Conservation (phyloP, 1,284 basidiomycete genomes). For the Ustilago xerochloae region DNA sequence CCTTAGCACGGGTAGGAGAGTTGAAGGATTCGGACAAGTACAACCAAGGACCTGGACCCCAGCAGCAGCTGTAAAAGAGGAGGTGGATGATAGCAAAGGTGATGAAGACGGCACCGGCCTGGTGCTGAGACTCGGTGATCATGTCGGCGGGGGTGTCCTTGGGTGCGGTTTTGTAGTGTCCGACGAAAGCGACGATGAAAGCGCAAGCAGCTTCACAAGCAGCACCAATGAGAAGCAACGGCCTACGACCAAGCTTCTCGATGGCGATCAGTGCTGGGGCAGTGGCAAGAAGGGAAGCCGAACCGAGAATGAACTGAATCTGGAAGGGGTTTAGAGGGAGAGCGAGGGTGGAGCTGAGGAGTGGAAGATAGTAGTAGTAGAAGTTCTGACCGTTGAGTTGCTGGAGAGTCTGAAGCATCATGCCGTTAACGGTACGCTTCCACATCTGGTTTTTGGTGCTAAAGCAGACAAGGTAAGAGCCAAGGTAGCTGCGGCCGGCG, state of each 20-base stretch:
- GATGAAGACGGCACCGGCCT: slow-evolving; percentile 75
- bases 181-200: slow-evolving; percentile 71
- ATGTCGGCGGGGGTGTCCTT: slow-evolving; percentile 71
- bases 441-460: slow-evolving; percentile 74
- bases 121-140: slow-evolving; percentile 60
- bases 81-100: slow-evolving; percentile 82
- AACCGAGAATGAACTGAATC: slow-evolving; percentile 67
- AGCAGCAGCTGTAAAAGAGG: slow-evolving; percentile 78
- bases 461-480: slow-evolving; percentile 77
- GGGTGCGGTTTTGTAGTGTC: slow-evolving; percentile 72
- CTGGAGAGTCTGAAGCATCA: slow-evolving; percentile 77
- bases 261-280: slow-evolving; percentile 53
- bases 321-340: slow-evolving; percentile 77
- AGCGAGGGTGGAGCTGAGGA: slow-evolving; percentile 82
- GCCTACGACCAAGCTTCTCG: slow-evolving; percentile 70
- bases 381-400: slow-evolving; percentile 80
- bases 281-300: slow-evolving; percentile 67
- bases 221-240: slow-evolving; percentile 70
- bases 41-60: slow-evolving; percentile 78
- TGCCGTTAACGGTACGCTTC: slow-evolving; percentile 80
- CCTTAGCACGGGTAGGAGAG: slow-evolving; percentile 79
- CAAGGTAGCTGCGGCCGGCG: slow-evolving; percentile 78
- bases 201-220: slow-evolving; percentile 68
- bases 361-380: slow-evolving; percentile 79
- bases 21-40: slow-evolving; percentile 73